Base-by-base conservation (phyloP, 1,284 basidiomycete species). In the Papiliotrema nemorosa region DNA sequence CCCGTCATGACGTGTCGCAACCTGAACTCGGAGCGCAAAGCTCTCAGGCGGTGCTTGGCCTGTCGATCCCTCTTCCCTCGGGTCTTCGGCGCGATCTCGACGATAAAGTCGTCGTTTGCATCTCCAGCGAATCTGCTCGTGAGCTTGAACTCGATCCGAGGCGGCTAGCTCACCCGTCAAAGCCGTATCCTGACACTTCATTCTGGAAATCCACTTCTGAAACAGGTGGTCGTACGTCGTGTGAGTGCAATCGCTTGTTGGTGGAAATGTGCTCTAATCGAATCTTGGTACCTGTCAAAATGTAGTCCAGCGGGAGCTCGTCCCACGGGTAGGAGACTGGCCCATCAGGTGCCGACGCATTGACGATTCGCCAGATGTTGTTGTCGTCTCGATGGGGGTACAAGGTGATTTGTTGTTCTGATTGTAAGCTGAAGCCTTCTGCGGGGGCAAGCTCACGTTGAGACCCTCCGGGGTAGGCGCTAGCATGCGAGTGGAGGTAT, bases 141-240 rank as follows among this genome's bases (percentile, higher is more conserved):
- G 4, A 48, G 50, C 38, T 36, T 10, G 5, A 26, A 22, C 16
- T 5, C 39, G 20, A 29, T 22, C n/a, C 25, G 5, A 14, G 10
- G 13, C 13, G 22, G 42, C 33, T 14, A 34, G 55, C 64, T 54
- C 35, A 96, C n/a, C 84, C 86, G 1, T 84, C 77, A 77, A 89
- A 86, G 3, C 96, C 96, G 66, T 99, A 99, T 1, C 79, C 91
- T 1, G 92, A 94, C 0, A 97, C 93, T 72, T 99, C 96, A 67
- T 97, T 94, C 78, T 98, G 96, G 79, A 97, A 99, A 63, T 99
- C 96, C 48, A 96, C 91, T 53, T 98, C 94, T 42, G 89, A 92
- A n/a, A 98, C 84, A 14, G 93, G 92, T 3, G 96, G 90, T 34
- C 94, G 86, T 59, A 87, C 77, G 62, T 97, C 92, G 75, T 99